These are phyloP conservation scores for Talaromyces sp. DNA, from an alignment of 2,329 filamentous ascomycete species.

Conservation along the genomic window DNA sequence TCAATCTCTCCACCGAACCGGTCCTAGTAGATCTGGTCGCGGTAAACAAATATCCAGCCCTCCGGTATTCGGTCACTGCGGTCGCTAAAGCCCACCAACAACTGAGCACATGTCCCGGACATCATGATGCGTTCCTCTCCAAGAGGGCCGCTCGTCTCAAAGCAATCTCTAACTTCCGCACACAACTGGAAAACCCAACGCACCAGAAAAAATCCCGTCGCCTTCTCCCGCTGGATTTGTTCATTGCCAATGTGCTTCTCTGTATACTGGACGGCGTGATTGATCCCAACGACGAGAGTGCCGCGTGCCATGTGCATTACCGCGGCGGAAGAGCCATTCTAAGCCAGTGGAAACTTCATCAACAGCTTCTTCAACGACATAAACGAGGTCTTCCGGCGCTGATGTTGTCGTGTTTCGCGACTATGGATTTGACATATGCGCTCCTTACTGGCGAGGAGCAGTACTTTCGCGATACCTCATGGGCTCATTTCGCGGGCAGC, in stretches of 20 bases:
- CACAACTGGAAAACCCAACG: constrained; percentile 32
- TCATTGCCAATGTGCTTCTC: constrained; percentile 45
- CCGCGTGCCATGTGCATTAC: constrained; percentile 37
- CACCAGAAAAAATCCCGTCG: constrained; percentile 9
- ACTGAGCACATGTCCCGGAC: constrained; percentile 9
- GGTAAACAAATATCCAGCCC: constrained; percentile 18
- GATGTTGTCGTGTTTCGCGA: constrained; percentile 45
- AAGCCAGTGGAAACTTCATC: constrained; percentile 22
- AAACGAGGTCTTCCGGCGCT: constrained; percentile 25
- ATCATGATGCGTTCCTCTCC: constrained; percentile 6
- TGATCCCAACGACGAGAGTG: constrained; percentile 31
- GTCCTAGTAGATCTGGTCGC: constrained; percentile 17
- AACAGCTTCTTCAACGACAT: constrained; percentile 15
- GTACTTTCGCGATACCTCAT: constrained; percentile 38
- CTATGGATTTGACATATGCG: constrained; percentile 44
- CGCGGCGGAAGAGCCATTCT: constrained; percentile 39
- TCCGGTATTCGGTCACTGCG: constrained; percentile 19
- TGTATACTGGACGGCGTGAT: constrained; percentile 44
- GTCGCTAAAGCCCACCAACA: constrained; percentile 21
- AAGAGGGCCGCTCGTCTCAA: constrained; percentile 18
- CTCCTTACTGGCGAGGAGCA: constrained; percentile 40
- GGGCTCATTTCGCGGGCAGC: constrained; percentile 40
- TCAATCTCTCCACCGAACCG: constrained; percentile 17
- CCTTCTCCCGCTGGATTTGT: constrained; percentile 31
- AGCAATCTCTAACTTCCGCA: constrained; percentile 20